Base-by-base conservation (phyloP, 805 yeast genomes). In the Kuraishia hungarica region DNA sequence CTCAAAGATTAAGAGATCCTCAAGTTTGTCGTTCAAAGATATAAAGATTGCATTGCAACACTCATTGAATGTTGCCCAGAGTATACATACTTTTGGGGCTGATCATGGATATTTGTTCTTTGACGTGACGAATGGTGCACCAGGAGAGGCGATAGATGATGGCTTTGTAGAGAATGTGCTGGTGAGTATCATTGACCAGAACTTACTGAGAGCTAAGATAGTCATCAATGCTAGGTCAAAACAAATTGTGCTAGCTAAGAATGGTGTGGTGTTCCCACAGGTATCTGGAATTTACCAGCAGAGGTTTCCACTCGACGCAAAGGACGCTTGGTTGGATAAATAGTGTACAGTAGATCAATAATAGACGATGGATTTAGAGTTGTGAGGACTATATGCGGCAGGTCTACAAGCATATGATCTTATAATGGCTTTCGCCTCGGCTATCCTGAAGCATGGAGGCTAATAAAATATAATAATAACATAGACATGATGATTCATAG, bases 191-290 rank as follows among this genome's bases (percentile, higher is more conserved):
- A 76, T 80, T 48, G 85, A 80, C 57, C 80, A 79, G 55, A 80
- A 78, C 55, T 62, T 81, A 19, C 60, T 83, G 39, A 79, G 76
- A 57, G 87, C 84, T 0, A 82, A 82, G 56, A 61, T 81, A 2
- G 64, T 66, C 0, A 63, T 68, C 7, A 52, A 62, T 1, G 39
- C 53, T 19, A 60, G 56, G n/a, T 57, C 54, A 1, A 35, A 35
- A 35, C 43, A 35, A 15, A 54, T 69, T n/a, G 62, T 65, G 7
- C 28, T 70, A 48, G 65, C 72, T 47, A 67, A 67, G 52, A 61
- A 59, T 1, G 66, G 58, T 13, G 29, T 35, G 11, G 55, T 66
- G 13, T 69, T 69, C 54, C 73, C 73, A 3, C 56, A 56, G 19
- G 57, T 66, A 2, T 56, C 53, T 49, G 60, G 55, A 1, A 59